phyloP scores from a whole-genome alignment of 2,329 filamentous ascomycete species.

The Fusarium sp. region DNA sequence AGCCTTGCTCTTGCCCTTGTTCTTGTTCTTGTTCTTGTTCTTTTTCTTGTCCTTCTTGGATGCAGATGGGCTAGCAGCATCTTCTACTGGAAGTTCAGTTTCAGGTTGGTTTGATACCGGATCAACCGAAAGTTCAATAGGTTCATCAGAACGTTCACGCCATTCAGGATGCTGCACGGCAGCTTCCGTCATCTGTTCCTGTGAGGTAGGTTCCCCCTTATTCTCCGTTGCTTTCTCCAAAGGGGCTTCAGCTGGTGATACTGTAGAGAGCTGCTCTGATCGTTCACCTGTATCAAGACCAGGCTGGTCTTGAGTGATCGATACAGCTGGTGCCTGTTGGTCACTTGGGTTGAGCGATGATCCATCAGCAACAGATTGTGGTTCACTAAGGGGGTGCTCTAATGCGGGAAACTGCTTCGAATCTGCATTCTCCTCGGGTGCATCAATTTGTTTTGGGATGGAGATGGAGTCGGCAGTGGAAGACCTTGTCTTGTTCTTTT shows the following conservation, averaged over 20 bases:
- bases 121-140: conserved; percentile 1
- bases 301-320: neutral
- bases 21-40: conserved; percentile 9
- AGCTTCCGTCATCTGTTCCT: neutral
- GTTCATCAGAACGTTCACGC: neutral
- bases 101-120: neutral
- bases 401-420: neutral
- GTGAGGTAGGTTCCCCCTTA: conserved; percentile 8
- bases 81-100: conserved; percentile 19
- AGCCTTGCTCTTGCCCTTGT: conserved; percentile 37
- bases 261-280: neutral
- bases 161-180: neutral
- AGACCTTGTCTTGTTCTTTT: conserved; percentile 25
- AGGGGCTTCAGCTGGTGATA: neutral
- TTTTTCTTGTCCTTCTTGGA: conserved; percentile 36
- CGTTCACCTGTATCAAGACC: neutral
- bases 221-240: neutral
- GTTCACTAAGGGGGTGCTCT: neutral
- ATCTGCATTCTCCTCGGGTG: neutral
- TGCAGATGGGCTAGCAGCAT: conserved; percentile 10
- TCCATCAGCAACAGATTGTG: neutral
- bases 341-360: neutral
- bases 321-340: neutral
- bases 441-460: neutral
- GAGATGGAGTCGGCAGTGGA: neutral